Evolutionary conservation across 2,329 filamentous ascomycete species (phyloP).

Genomic region (Aspergillus floridensis): DNA sequence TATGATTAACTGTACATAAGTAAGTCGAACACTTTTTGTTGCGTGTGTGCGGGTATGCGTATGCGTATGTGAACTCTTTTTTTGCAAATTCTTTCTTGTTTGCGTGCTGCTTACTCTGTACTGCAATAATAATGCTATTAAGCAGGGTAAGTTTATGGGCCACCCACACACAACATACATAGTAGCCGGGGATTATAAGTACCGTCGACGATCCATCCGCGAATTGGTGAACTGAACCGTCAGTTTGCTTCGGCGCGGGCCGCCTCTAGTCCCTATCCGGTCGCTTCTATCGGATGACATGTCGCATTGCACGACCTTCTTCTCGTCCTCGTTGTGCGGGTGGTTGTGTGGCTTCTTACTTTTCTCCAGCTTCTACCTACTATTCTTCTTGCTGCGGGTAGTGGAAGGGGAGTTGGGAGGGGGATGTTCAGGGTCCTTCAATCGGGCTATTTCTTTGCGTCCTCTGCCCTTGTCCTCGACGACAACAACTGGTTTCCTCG

Average conservation of each 20-base stretch:
- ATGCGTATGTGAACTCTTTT: too few species aligned
- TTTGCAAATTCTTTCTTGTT: too few species aligned
- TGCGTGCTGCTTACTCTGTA: background rate
- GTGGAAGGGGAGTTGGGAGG: too few species aligned
- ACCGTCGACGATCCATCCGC: background rate
- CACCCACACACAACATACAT: background rate
- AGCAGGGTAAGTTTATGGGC: background rate
- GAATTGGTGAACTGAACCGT: background rate
- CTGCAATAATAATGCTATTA: background rate
- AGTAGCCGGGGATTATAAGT: background rate
- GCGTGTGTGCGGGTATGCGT: too few species aligned
- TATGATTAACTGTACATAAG: too few species aligned
- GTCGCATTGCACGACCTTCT: background rate
- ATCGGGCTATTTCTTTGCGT: background rate
- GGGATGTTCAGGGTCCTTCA: background rate
- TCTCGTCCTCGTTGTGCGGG: background rate
- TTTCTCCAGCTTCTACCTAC: too few species aligned
- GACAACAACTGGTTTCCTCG: background rate
- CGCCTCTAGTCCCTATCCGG: slow-evolving; percentile 3
- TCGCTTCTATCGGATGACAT: background rate
- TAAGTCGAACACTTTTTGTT: too few species aligned
- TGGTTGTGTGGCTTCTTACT: too few species aligned
- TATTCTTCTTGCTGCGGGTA: too few species aligned
- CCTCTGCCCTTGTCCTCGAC: background rate
- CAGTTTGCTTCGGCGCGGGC: slow-evolving; percentile 6